Conservation (phyloP, 331 rosid genomes). For the Acacia concinna region DNA sequence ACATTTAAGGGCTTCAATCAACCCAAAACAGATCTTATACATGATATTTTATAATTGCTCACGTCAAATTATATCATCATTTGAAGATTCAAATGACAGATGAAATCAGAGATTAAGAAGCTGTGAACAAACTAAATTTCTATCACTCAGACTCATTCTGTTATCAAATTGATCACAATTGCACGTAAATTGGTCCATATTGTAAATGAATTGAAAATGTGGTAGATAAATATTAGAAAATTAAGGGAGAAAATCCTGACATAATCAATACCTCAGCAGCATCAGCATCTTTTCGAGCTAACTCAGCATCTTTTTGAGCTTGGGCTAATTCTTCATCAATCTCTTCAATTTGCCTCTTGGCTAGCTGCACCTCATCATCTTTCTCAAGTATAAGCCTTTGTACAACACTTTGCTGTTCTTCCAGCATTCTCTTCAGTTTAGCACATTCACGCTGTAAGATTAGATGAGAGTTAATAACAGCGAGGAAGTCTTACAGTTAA, state of each 20-base stretch:
- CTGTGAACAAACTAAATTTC: background rate
- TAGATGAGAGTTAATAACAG: background rate
- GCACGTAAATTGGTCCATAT: background rate
- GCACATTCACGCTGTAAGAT: constrained; percentile 65
- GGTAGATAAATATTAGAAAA: background rate
- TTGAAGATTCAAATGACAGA: background rate
- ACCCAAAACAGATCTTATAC: background rate
- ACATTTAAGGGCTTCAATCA: background rate
- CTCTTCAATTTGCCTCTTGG: constrained; percentile 58
- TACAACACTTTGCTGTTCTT: constrained; percentile 51
- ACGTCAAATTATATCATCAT: background rate
- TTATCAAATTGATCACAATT: background rate
- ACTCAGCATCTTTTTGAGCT: constrained; percentile 42
- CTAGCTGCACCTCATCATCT: constrained; percentile 44
- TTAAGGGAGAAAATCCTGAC: background rate
- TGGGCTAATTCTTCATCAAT: constrained; percentile 48
- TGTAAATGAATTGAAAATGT: background rate
- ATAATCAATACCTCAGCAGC: constrained; percentile 37
- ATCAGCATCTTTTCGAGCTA: constrained; percentile 52
- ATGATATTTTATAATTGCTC: background rate
- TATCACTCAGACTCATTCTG: background rate
- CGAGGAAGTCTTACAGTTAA: background rate
- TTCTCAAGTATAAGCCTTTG: constrained; percentile 53
- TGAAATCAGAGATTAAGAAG: background rate
- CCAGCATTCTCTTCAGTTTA: constrained; percentile 62